Percentiles rank a stretch among this genome's conserved stretches.
These are phyloP conservation scores for Xerocomellus dryophilus DNA, from an alignment of 768 basidiomycete genomes.

Conservation along the genomic window DNA sequence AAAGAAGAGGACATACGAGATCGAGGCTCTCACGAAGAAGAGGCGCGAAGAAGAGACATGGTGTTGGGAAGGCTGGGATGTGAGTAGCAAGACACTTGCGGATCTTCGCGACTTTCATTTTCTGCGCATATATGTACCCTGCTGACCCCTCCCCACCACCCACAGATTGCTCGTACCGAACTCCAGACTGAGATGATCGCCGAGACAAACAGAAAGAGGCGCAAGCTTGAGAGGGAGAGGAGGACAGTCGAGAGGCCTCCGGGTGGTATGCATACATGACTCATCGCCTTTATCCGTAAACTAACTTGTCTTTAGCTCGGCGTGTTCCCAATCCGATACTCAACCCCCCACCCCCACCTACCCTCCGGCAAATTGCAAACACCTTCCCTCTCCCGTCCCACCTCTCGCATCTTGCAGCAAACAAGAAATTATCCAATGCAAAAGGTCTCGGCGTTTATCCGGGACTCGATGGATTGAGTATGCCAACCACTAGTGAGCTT, in stretches of 20 bases:
- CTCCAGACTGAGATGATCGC: conserved; percentile 86
- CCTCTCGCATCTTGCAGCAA: conserved; percentile 21
- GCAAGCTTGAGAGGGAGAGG: conserved; percentile 82
- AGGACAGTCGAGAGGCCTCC: conserved; percentile 73
- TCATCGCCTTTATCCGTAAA: neutral
- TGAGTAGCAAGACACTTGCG: conserved; percentile 32
- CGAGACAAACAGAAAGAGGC: conserved; percentile 81
- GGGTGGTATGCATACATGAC: conserved; percentile 49
- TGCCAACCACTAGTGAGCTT: conserved; percentile 5
- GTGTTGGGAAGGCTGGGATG: conserved; percentile 93
- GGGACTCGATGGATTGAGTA: conserved; percentile 22
- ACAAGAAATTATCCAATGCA: conserved; percentile 17
- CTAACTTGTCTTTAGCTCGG: conserved; percentile 39
- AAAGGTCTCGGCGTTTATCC: conserved; percentile 19
- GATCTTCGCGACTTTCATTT: conserved; percentile 3
- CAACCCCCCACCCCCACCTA: conserved; percentile 53
- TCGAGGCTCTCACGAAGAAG: conserved; percentile 58
- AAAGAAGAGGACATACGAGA: conserved; percentile 67
- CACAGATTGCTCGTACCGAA: conserved; percentile 69
- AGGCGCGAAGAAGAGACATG: conserved; percentile 68
- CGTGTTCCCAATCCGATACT: conserved; percentile 56
- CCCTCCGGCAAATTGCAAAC: conserved; percentile 65
- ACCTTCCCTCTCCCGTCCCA: conserved; percentile 47
- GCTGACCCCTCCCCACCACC: neutral
- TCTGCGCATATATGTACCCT: neutral